These are phyloP conservation scores for Hemileccinum rubropunctum DNA, from an alignment of 768 basidiomycete species.

Conservation along the genomic window DNA sequence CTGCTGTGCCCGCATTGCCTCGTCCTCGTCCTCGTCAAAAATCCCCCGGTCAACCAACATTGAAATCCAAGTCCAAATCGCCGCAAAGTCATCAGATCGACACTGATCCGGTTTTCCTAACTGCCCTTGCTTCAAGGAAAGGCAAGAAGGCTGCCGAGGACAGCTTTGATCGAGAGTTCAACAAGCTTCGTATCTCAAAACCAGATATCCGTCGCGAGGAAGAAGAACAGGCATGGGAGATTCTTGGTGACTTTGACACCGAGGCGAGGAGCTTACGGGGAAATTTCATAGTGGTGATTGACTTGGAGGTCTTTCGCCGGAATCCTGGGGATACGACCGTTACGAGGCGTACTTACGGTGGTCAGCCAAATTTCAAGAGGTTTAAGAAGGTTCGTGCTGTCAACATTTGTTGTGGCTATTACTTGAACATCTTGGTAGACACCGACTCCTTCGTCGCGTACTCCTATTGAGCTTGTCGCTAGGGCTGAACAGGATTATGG, in stretches of 20 bases:
- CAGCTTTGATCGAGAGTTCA: slow-evolving; percentile 76
- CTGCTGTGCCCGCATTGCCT: not conserved
- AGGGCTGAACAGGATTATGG: slow-evolving; percentile 54
- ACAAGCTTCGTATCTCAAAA: slow-evolving; percentile 68
- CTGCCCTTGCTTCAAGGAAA: slow-evolving; percentile 72
- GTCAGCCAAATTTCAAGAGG: slow-evolving; percentile 69
- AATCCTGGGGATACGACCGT: slow-evolving; percentile 21
- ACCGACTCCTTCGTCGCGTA: slow-evolving; percentile 20
- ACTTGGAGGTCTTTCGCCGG: slow-evolving; percentile 52
- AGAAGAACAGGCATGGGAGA: slow-evolving; percentile 51
- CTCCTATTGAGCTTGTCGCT: slow-evolving; percentile 50
- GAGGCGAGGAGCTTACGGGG: slow-evolving; percentile 61
- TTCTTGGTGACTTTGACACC: slow-evolving; percentile 59
- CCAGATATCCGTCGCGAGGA: slow-evolving; percentile 52
- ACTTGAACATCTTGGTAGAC: slow-evolving; percentile 23
- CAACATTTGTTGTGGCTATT: slow-evolving; percentile 6
- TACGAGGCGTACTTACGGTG: slow-evolving; percentile 40
- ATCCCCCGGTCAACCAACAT: slow-evolving; percentile 2
- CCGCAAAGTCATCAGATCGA: slow-evolving; percentile 34
- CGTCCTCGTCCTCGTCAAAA: not conserved
- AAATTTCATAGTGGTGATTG: slow-evolving; percentile 78
- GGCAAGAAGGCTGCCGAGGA: slow-evolving; percentile 59
- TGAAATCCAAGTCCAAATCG: slow-evolving; percentile 10
- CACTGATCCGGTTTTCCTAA: slow-evolving; percentile 65
- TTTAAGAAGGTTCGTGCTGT: slow-evolving; percentile 60